Base-by-base conservation (phyloP, 441 rosid species). In the Corymbia citriodora region DNA sequence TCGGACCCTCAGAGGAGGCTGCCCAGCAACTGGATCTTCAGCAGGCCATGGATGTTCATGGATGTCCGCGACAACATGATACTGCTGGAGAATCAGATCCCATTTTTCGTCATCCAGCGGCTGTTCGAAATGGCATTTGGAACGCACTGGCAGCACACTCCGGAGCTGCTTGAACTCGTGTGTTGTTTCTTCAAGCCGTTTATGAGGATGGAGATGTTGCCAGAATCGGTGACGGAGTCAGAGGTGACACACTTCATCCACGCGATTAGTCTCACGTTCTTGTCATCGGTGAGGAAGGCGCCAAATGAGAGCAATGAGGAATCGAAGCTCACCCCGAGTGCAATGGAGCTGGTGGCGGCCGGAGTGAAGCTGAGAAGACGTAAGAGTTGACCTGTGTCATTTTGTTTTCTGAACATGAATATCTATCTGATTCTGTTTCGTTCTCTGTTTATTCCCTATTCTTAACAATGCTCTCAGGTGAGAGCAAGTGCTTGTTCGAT, bases 1-100 rank as follows among this genome's bases (percentile, higher is more conserved):
- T 2, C 0, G 8, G 3, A 54, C 55, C 0, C 1, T 16, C 19
- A 16, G 8, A 54, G 21, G 8, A 54, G 3, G 55, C 55, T 54
- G 55, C 21, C 55, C 2, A 54, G 17, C 2, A 19, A 54, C 19
- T 19, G 1, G 21, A 54, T 54, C 55, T 54, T 54, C 55, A 1
- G 7, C 3, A 2, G 17, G 55, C 55, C 55, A 1, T 54, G 55
- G 19, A 54, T 54, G 55, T 2, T 54, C 1, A 0, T 0, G 16
- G 55, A 54, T 54, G 1, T 54, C 21, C 2, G 3, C 55, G 8
- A 19, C 55, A 19, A 54, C 55, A 54, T 54, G 19, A 7, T 19
- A 54, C 55, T 54, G 3, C 55, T 54, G 55, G 21, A 54, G 55
- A 54, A 54, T 19, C 55, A 54, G 55, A 54, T 54, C 1, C 55